Evolutionary conservation across 2,329 filamentous ascomycete species (phyloP), one percentile per base, ranked within the genome.

Genomic region (Phoma sp.): DNA sequence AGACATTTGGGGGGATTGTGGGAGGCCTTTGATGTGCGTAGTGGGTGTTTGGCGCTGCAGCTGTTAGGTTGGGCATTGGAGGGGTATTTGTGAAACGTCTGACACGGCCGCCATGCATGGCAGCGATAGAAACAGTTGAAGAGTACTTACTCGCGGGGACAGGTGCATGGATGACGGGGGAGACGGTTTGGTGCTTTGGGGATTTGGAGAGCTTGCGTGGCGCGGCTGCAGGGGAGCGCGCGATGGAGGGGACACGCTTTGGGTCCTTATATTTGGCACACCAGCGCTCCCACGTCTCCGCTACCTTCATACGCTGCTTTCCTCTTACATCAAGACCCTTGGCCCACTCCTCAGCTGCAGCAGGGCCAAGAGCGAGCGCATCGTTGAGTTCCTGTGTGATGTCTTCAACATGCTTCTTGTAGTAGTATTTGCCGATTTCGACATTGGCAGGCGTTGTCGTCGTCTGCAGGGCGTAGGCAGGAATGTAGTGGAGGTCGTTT

Each of bases 231-330:
- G 57, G 53, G 29, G 62, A 60, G 30, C 60, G 56, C 14, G 61
- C 49, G 25, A 61, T 55, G 38, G 67, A 65, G 48, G 60, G 21
- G 7, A 26, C 42, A 33, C 49, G 57, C 51, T 57, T 59, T 62
- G 65, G 62, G 57, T 60, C 65, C 36, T 67, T 67, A 46, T 72
- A 59, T 56, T 75, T 76, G 38, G 80, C 74, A 59, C 87, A 86
- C 85, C 89, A 93, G 65, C 86, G 88, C 69, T 92, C 90, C 87
- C 90, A 93, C 42, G 88, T 84, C 23, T 84, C 81, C 25, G 84
- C 81, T 68, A 90, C 86, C 10, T 78, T 80, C 62, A 86, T 82
- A 42, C 80, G 76, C 53, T 85, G 80, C 62, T 84, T 84, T 9
- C 89, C 88, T 53, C 84, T 81, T 23, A 77, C 78, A 36, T 86